Conservation (phyloP, 495 filamentous ascomycete genomes). For the Parathielavia appendiculata region DNA sequence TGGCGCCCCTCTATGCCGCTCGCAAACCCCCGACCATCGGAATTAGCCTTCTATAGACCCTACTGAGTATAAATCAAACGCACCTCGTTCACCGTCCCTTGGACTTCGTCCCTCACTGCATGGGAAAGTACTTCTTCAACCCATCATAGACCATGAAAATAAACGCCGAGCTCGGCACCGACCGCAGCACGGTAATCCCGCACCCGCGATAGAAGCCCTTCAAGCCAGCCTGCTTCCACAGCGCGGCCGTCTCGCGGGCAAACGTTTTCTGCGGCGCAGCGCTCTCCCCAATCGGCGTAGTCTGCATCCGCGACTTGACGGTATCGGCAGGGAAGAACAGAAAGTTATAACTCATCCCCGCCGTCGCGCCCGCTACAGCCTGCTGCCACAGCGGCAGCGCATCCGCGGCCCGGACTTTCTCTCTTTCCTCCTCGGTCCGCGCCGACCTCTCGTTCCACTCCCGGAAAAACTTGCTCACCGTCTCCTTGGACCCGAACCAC, state of each 20-base stretch:
- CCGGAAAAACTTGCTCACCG: slow-evolving; percentile 60
- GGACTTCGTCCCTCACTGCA: slow-evolving; percentile 26
- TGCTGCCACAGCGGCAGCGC: slow-evolving; percentile 70
- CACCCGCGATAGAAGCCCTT: slow-evolving; percentile 88
- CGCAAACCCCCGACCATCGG: neutral
- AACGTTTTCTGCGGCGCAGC: slow-evolving; percentile 54
- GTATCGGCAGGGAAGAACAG: slow-evolving; percentile 96
- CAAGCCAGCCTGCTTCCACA: slow-evolving; percentile 79
- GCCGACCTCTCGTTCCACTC: slow-evolving; percentile 36
- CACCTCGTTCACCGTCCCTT: neutral
- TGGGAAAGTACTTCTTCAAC: slow-evolving; percentile 60
- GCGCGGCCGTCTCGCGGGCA: slow-evolving; percentile 55
- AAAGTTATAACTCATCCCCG: slow-evolving; percentile 93
- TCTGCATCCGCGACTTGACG: slow-evolving; percentile 95
- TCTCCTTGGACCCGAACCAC: slow-evolving; percentile 95
- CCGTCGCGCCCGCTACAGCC: slow-evolving; percentile 79
- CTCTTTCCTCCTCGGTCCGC: slow-evolving; percentile 29
- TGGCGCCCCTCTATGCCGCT: slow-evolving; percentile 9
- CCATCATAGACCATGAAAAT: slow-evolving; percentile 93
- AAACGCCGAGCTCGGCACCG: slow-evolving; percentile 90
- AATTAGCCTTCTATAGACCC: neutral
- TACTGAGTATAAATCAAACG: neutral
- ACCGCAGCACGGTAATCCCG: slow-evolving; percentile 82
- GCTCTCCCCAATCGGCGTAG: slow-evolving; percentile 57
- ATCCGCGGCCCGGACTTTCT: slow-evolving; percentile 20